Base-by-base conservation (phyloP, 2,329 filamentous ascomycete genomes). In the Phialocephala subalpina region DNA sequence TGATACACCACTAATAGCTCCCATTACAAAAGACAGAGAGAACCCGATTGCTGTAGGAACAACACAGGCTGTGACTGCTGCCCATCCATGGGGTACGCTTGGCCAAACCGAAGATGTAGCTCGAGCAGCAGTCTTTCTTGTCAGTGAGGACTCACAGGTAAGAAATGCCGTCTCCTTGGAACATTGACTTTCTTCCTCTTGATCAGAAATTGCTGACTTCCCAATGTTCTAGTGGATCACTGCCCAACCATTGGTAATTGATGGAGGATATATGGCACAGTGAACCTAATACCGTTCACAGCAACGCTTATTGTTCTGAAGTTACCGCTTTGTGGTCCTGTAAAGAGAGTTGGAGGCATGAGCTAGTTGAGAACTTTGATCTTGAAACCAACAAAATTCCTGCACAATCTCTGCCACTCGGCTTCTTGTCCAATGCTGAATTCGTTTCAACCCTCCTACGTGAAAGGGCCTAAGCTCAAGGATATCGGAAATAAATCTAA, bases 221-320 rank as follows among this genome's bases (percentile, higher is more conserved):
- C 40, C 18, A 45, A 12, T 14, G 18, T 16, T 45, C 18, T 45
- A 45, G 40, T 45, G 40, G 40, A 45, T 45, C 40, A 45, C 40
- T 45, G 40, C 40, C 18, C 40, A 45, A 20, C 40, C 40, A n/a
- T 16, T 45, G 9, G 40, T 45, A 16, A 20, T 45, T 45, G 40
- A 45, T 45, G 40, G 40, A 14, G 40, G 40, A 45, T 45, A 45
- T n/a, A 45, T 40, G 22, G 47, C 58, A 14, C 59, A 62, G 29
- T 62, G 18, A 45, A n/a, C n/a, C n/a, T n/a, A n/a, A n/a, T n/a
- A n/a, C n/a, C n/a, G n/a, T n/a, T n/a, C n/a, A n/a, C n/a, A n/a
- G n/a, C n/a, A n/a, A n/a, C n/a, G n/a, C n/a, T n/a, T n/a, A n/a
- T n/a, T n/a, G n/a, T n/a, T n/a, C n/a, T n/a, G n/a, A n/a, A n/a